Evolutionary conservation across 768 basidiomycete genomes (phyloP).

Genomic region (Lepiota subincarnata): DNA sequence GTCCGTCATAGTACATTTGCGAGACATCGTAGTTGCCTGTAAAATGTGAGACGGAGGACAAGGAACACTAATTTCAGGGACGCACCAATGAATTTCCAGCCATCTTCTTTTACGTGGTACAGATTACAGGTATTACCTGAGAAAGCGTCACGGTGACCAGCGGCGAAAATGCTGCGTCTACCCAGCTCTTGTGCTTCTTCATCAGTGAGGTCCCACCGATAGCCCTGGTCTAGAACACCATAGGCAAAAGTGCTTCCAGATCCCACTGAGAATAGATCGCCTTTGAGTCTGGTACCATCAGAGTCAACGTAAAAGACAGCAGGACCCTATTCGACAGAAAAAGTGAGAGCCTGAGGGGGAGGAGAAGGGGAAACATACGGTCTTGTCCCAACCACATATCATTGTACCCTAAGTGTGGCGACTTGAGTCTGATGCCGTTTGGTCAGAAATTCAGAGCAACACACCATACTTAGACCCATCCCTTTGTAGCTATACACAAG

Average conservation of each 20-base stretch:
- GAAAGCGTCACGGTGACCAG: slow-evolving; percentile 94
- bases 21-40: slow-evolving; percentile 91
- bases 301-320: slow-evolving; percentile 97
- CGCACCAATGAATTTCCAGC: slow-evolving; percentile 94
- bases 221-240: slow-evolving; percentile 95
- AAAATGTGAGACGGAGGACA: slow-evolving; percentile 11
- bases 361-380: slow-evolving; percentile 22
- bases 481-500: slow-evolving; percentile 98
- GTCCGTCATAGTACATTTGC: slow-evolving; percentile 87
- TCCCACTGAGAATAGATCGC: slow-evolving; percentile 97
- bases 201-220: slow-evolving; percentile 87
- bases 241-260: slow-evolving; percentile 99
- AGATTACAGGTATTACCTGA: slow-evolving; percentile 96
- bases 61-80: slow-evolving; percentile 10
- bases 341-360: slow-evolving; percentile 11
- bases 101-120: slow-evolving; percentile 91
- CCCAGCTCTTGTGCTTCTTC: slow-evolving; percentile 95
- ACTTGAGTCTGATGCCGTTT: background rate
- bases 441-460: slow-evolving; percentile 19
- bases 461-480: slow-evolving; percentile 98
- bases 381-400: slow-evolving; percentile 99
- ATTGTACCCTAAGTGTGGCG: slow-evolving; percentile 76
- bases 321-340: slow-evolving; percentile 55
- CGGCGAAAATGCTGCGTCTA: slow-evolving; percentile 91
- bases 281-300: slow-evolving; percentile 92